These are phyloP conservation scores for Prunus armeniaca DNA, from an alignment of 306 rosid species.

Conservation along the genomic window DNA sequence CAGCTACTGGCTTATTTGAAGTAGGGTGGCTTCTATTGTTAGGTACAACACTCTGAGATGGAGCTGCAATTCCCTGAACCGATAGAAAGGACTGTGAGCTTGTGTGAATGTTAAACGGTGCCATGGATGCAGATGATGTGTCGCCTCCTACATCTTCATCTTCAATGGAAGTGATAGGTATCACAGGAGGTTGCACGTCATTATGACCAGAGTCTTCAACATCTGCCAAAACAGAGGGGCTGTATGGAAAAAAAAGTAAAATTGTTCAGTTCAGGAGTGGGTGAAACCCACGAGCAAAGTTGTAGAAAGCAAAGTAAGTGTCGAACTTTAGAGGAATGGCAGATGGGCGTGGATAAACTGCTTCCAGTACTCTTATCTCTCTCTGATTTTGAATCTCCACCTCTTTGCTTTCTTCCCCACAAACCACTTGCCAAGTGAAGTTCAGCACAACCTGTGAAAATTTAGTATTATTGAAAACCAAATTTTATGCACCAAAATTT, in stretches of 20 bases:
- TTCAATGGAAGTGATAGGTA: slow-evolving; percentile 83
- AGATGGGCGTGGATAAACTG: slow-evolving; percentile 81
- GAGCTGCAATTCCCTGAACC: slow-evolving; percentile 33
- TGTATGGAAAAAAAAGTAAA: slow-evolving; percentile 25
- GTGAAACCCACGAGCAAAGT: slow-evolving; percentile 9
- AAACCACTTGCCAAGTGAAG: slow-evolving; percentile 73
- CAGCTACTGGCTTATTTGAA: slow-evolving; percentile 24
- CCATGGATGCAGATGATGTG: slow-evolving; percentile 27
- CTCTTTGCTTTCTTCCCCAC: slow-evolving; percentile 88
- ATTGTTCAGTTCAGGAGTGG: slow-evolving; percentile 15
- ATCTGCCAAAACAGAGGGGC: slow-evolving; percentile 51
- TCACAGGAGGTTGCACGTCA: slow-evolving; percentile 40
- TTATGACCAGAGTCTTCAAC: slow-evolving; percentile 34
- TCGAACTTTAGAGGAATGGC: slow-evolving; percentile 83
- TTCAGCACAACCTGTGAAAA: slow-evolving; percentile 54
- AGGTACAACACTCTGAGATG: slow-evolving; percentile 24
- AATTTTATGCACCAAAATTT: neutral
- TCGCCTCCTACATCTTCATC: slow-evolving; percentile 66
- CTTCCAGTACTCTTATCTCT: slow-evolving; percentile 91
- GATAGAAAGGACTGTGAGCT: slow-evolving; percentile 30
- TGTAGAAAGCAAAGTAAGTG: slow-evolving; percentile 36
- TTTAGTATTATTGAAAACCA: slow-evolving; percentile 10
- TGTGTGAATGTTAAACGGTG: slow-evolving; percentile 18
- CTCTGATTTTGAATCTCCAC: slow-evolving; percentile 60
- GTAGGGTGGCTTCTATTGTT: slow-evolving; percentile 11